These are phyloP conservation scores for Candida railenensis DNA, from an alignment of 805 yeast genomes.

Conservation along the genomic window DNA sequence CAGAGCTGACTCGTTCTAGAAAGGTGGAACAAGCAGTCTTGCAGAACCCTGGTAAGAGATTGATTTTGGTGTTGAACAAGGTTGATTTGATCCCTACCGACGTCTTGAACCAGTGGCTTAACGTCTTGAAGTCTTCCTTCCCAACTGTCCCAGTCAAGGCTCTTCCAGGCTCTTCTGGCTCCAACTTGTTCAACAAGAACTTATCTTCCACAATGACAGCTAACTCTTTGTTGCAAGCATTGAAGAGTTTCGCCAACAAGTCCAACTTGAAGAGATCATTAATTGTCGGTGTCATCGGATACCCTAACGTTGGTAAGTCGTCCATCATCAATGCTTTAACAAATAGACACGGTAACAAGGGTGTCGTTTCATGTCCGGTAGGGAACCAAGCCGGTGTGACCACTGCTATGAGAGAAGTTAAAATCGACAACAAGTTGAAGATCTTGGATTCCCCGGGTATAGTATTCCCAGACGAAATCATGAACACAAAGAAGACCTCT, in stretches of 20 bases:
- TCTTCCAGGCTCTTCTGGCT: conserved; percentile 68
- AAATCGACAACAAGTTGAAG: conserved; percentile 85
- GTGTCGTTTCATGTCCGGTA: conserved; percentile 72
- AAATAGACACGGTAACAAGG: conserved; percentile 71
- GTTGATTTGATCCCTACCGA: conserved; percentile 89
- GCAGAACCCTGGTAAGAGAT: conserved; percentile 75
- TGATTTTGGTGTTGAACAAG: conserved; percentile 84
- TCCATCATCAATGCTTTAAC: conserved; percentile 89
- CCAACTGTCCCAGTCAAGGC: conserved; percentile 92
- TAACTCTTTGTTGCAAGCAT: conserved; percentile 67
- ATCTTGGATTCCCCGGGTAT: conserved; percentile 96
- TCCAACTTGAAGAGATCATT: conserved; percentile 85
- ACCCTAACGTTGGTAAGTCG: conserved; percentile 96
- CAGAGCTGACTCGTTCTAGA: conserved; percentile 89
- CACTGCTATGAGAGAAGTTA: conserved; percentile 85
- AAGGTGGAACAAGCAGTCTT: conserved; percentile 89
- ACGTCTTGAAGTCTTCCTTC: conserved; percentile 73
- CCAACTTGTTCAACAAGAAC: conserved; percentile 68
- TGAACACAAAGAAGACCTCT: conserved; percentile 39
- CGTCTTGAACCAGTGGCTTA: conserved; percentile 80
- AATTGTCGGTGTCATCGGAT: conserved; percentile 93
- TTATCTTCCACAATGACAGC: conserved; percentile 73
- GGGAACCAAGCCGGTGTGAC: conserved; percentile 99
- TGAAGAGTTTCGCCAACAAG: conserved; percentile 82
- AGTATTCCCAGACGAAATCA: conserved; percentile 76